Evolutionary conservation across 441 rosid species (phyloP).

Genomic region (Euphorbia schlechtendalii): DNA sequence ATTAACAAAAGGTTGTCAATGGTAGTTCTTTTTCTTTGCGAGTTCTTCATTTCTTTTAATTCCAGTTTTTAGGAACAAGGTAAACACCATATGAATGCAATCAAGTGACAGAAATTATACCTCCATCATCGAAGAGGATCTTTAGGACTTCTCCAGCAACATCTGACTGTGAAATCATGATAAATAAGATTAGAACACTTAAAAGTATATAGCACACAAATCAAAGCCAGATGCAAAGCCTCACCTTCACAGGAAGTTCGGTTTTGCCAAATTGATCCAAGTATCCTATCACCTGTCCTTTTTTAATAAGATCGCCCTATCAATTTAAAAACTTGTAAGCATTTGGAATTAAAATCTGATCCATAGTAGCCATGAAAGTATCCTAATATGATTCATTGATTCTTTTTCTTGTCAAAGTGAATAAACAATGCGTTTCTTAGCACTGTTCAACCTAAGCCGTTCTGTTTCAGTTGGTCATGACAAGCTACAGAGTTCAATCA

Average conservation of each 20-base stretch:
- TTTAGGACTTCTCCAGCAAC: slow-evolving; percentile 82
- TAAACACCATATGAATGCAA: neutral
- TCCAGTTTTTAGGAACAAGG: neutral
- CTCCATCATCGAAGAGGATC: slow-evolving; percentile 81
- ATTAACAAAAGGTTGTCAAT: neutral
- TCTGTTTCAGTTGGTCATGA: neutral
- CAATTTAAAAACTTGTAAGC: slow-evolving; percentile 12
- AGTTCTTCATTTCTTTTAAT: too few relatives aligned
- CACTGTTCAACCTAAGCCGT: neutral
- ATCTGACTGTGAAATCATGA: slow-evolving; percentile 69
- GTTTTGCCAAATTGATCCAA: slow-evolving; percentile 71
- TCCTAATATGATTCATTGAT: neutral
- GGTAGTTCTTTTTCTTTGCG: neutral
- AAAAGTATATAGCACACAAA: neutral
- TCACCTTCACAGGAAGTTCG: slow-evolving; percentile 58
- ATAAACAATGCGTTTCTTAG: neutral
- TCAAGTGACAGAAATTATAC: slow-evolving; percentile 34
- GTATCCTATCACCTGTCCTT: slow-evolving; percentile 88
- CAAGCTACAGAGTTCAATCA: neutral
- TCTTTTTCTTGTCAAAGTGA: neutral
- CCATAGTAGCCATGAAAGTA: slow-evolving; percentile 5
- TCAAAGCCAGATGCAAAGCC: neutral
- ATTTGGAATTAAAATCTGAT: neutral
- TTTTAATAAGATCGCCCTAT: slow-evolving; percentile 77
- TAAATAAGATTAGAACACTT: slow-evolving; percentile 12